These are phyloP conservation scores for Suillus sp. DNA, from an alignment of 768 basidiomycete species.

Conservation along the genomic window DNA sequence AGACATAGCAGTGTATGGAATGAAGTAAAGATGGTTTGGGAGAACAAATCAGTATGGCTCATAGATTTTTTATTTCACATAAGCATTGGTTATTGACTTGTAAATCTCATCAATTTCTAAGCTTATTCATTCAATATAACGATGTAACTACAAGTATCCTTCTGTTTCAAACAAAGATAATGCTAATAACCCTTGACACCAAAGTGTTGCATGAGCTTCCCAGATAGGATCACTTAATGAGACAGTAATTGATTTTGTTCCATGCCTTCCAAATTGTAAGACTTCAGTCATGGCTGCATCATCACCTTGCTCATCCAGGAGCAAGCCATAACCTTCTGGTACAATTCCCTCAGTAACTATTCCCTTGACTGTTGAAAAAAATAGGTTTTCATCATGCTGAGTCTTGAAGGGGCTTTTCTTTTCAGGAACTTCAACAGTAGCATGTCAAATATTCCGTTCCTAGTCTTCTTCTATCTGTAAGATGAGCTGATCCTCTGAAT, in stretches of 20 bases:
- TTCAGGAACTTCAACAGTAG: slow-evolving; percentile 9
- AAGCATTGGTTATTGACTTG: neutral
- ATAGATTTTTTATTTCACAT: neutral
- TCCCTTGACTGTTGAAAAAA: slow-evolving; percentile 7
- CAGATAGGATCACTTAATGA: slow-evolving; percentile 19
- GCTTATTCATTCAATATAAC: neutral
- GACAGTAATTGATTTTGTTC: slow-evolving; percentile 14
- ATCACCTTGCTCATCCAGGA: slow-evolving; percentile 15
- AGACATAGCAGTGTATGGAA: neutral
- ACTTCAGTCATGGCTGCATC: slow-evolving; percentile 17
- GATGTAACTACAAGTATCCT: neutral
- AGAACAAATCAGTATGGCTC: neutral
- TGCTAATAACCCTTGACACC: slow-evolving; percentile 18
- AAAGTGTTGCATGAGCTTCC: slow-evolving; percentile 18
- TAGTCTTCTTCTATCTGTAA: slow-evolving; percentile 5
- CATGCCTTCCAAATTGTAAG: slow-evolving; percentile 10
- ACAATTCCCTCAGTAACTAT: slow-evolving; percentile 4
- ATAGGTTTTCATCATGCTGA: slow-evolving; percentile 6
- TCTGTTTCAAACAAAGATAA: slow-evolving; percentile 8
- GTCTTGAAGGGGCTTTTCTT: slow-evolving; percentile 15
- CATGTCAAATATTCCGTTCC: slow-evolving; percentile 8
- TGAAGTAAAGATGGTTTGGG: neutral
- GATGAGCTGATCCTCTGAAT: slow-evolving; percentile 14
- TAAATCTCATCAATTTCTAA: neutral
- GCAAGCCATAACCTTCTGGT: slow-evolving; percentile 19